Base-by-base conservation (phyloP, 768 basidiomycete genomes). In the Phlebiopsis gigantea region DNA sequence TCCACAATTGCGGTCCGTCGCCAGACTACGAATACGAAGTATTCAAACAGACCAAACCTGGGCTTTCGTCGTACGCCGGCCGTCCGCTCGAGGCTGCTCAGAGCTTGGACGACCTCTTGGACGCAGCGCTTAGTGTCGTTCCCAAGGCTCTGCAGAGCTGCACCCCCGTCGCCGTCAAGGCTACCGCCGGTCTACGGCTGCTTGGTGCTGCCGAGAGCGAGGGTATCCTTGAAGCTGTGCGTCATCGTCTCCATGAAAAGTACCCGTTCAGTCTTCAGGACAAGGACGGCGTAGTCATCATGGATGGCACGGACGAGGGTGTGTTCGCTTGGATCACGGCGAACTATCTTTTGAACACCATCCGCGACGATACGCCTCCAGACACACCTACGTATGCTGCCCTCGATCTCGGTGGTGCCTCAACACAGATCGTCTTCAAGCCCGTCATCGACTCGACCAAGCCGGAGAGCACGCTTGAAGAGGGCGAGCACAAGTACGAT, bases 311-410 rank as follows among this genome's bases (percentile, higher is more conserved):
- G 62, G 95, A 98, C 68, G 96, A 98, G 71, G 96, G 93, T 29
- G 92, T 98, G n/a, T 98, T 90, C 68, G 93, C 96, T 26, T 98
- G 96, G 95, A 93, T 98, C 62, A 97, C 96, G 17, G 93, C 90
- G 57, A 98, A 98, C 72, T 98, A 97, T 72, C 78, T 98, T 47
- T 75, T 96, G 43, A 79, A 80, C 51, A 83, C 87, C 39, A 84
- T 97, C 65, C 79, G 83, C 15, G 75, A 78, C 9, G 79, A 78
- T 48, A 71, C 79, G 17, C 72, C 75, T 1, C 60, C 67, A 52
- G 71, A 74, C 26, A 77, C 75, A 17, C 69, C 74, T 21, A 85
- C 90, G 25, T 90, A 89, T 62, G 96, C 96, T 22, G 93, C 97
- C 44, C 85, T 98, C 49, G 97, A 98, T 68, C 82, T 99, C 48